Base-by-base conservation (phyloP, 2,329 filamentous ascomycete genomes). In the Drechslerella dactyloides region DNA sequence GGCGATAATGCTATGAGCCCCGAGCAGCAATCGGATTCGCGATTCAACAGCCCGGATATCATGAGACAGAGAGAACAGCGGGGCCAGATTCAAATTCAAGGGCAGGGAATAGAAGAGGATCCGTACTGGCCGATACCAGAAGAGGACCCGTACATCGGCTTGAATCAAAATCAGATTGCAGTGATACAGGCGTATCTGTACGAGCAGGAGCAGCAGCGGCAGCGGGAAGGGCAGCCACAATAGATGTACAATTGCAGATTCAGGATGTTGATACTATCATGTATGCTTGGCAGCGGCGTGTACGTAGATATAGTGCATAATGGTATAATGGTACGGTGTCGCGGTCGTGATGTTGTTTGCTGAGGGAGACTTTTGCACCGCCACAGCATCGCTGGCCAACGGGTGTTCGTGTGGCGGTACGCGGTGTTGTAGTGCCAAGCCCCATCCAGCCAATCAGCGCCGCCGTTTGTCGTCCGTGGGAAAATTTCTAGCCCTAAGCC, bases 401-500 rank as follows among this genome's bases (percentile, higher is more conserved):
- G 46, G 44, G 63, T 56, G 51, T 24, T 21, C 8, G 24, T 7
- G 27, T 59, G 23, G 48, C 40, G 57, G 35, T 17, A 50, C 55
- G 66, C 15, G 30, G 24, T 21, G n/a, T 46, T 11, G 59, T 46
- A 51, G 30, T 42, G 58, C 11, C 15, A 48, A 19, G 44, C 11
- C 11, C 17, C n/a, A 30, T 4, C 19, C 44, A 59, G 23, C 62
- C 62, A 66, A 66, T 66, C 46, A 66, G 55, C 44, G 44, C 21
- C 37, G 56, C n/a, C 13, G 48, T 44, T 35, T 55, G 46, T 23
- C 23, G 24, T 44, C 51, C 58, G 59, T 51, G 61, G 42, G 50
- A 72, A 64, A 72, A 35, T 72, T 72, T 72, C 68, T 72, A 65
- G 68, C 68, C 68, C 68, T 72, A 72, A 72, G 60, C 68, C 68